phyloP scores from a whole-genome alignment of 1,284 basidiomycete species.

The Hemileccinum hortonii region DNA sequence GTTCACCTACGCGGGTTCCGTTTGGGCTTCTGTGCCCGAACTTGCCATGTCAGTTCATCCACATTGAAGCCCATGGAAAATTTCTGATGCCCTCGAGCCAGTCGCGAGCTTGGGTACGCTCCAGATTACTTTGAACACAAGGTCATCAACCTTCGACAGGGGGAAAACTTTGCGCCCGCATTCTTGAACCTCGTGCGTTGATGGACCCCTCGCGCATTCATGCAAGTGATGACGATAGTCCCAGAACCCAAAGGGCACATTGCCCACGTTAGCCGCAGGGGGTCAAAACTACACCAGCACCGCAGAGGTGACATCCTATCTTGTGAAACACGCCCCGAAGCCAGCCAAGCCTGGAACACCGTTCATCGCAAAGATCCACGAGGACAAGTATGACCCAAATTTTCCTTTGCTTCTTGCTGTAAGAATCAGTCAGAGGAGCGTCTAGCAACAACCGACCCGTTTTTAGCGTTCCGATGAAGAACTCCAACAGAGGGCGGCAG shows the following conservation, averaged over 20 bases:
- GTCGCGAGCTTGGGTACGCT: slow-evolving; percentile 45
- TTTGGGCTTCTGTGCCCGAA: slow-evolving; percentile 51
- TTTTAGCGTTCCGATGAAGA: slow-evolving; percentile 52
- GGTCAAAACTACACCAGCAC: slow-evolving; percentile 50
- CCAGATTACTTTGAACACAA: slow-evolving; percentile 38
- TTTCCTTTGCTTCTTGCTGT: slow-evolving; percentile 49
- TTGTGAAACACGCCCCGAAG: slow-evolving; percentile 45
- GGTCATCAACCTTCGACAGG: slow-evolving; percentile 46
- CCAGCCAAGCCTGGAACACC: slow-evolving; percentile 40
- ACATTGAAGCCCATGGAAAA: too few relatives aligned
- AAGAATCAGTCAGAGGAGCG: slow-evolving; percentile 19
- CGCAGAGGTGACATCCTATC: slow-evolving; percentile 46
- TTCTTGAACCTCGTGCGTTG: slow-evolving; percentile 52
- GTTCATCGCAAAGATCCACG: slow-evolving; percentile 50
- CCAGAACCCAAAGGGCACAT: slow-evolving; percentile 54
- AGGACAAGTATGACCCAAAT: slow-evolving; percentile 60
- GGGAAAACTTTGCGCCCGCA: slow-evolving; percentile 61
- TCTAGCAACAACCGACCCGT: background rate
- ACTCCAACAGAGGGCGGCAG: slow-evolving; percentile 43
- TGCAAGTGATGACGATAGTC: slow-evolving; percentile 1
- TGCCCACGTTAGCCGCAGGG: slow-evolving; percentile 51
- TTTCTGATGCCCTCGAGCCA: slow-evolving; percentile 12
- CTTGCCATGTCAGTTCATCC: slow-evolving; percentile 45
- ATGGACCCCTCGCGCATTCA: background rate
- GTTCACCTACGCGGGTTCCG: slow-evolving; percentile 45